phyloP scores from a whole-genome alignment of 306 rosid species.

The Senna tora region DNA sequence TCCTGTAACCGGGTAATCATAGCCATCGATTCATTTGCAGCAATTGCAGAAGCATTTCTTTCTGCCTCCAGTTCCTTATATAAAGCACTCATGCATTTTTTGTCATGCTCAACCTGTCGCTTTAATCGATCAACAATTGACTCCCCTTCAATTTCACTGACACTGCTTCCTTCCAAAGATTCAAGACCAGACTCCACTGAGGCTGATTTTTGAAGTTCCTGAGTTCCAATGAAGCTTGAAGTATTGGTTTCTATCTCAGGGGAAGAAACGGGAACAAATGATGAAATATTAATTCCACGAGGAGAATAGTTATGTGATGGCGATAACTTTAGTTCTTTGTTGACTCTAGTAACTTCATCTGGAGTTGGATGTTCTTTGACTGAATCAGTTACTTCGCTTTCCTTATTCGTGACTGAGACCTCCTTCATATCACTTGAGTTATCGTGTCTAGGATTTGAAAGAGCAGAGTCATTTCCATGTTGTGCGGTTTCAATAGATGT shows the following conservation, averaged over 20 bases:
- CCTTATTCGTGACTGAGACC: constrained; percentile 30
- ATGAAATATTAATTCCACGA: constrained; percentile 39
- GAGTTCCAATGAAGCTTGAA: constrained; percentile 41
- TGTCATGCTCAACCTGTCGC: constrained; percentile 63
- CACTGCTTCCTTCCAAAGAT: constrained; percentile 55
- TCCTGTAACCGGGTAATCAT: constrained; percentile 95
- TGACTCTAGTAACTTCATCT: constrained; percentile 42
- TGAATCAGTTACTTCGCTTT: constrained; percentile 41
- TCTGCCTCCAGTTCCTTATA: constrained; percentile 82
- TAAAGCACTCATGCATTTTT: constrained; percentile 56
- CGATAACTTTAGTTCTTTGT: constrained; percentile 43
- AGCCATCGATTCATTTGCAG: constrained; percentile 89
- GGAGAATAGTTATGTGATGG: constrained; percentile 33
- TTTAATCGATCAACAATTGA: constrained; percentile 49
- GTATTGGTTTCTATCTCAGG: constrained; percentile 45
- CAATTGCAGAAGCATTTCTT: constrained; percentile 78
- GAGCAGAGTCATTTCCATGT: constrained; percentile 36
- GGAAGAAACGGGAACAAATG: constrained; percentile 26
- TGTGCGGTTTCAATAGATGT: constrained; percentile 38
- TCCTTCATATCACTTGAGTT: constrained; percentile 36
- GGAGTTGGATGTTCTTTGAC: constrained; percentile 37
- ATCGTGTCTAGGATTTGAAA: constrained; percentile 37
- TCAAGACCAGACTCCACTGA: constrained; percentile 64
- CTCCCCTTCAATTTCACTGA: constrained; percentile 78
- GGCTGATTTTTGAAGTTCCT: constrained; percentile 44